Evolutionary conservation across 2,329 filamentous ascomycete species (phyloP).

Genomic region (Exophiala lecanii-corni): DNA sequence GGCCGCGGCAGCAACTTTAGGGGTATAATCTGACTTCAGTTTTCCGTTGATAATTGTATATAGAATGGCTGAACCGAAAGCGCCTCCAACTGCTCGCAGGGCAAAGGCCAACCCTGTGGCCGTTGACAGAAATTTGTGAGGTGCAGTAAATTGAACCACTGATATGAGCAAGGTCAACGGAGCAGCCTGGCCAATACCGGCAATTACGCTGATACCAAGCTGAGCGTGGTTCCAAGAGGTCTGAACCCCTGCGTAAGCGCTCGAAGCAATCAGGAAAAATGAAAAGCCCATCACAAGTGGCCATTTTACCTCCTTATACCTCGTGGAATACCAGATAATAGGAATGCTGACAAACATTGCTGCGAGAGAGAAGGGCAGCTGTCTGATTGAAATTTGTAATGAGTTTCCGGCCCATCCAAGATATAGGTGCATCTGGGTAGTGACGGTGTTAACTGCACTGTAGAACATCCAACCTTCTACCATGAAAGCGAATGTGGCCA

Average conservation of each 20-base stretch:
- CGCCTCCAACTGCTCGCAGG: conserved; percentile 50
- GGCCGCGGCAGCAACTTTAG: conserved; percentile 40
- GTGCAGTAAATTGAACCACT: conserved; percentile 50
- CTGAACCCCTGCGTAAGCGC: conserved; percentile 45
- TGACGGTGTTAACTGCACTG: conserved; percentile 48
- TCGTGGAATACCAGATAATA: conserved; percentile 45
- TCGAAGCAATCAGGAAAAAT: conserved; percentile 44
- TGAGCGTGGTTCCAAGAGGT: conserved; percentile 44
- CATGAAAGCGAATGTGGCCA: conserved; percentile 53
- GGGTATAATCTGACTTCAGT: conserved; percentile 37
- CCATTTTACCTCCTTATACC: conserved; percentile 46
- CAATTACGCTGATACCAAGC: conserved; percentile 46
- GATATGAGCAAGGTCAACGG: conserved; percentile 49
- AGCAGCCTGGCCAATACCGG: conserved; percentile 47
- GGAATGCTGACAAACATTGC: conserved; percentile 41
- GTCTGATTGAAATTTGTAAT: conserved; percentile 47
- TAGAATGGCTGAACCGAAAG: conserved; percentile 50
- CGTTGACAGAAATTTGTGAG: conserved; percentile 50
- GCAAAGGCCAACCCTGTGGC: conserved; percentile 52
- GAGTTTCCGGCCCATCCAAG: conserved; percentile 45
- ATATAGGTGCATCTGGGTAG: conserved; percentile 46
- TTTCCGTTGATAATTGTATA: conserved; percentile 51
- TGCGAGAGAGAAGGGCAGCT: conserved; percentile 42
- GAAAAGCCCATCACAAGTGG: conserved; percentile 46
- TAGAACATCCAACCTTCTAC: conserved; percentile 59